phyloP scores from a whole-genome alignment of 2,329 filamentous ascomycete species.

The Sclerotinia sclerotiorum region DNA sequence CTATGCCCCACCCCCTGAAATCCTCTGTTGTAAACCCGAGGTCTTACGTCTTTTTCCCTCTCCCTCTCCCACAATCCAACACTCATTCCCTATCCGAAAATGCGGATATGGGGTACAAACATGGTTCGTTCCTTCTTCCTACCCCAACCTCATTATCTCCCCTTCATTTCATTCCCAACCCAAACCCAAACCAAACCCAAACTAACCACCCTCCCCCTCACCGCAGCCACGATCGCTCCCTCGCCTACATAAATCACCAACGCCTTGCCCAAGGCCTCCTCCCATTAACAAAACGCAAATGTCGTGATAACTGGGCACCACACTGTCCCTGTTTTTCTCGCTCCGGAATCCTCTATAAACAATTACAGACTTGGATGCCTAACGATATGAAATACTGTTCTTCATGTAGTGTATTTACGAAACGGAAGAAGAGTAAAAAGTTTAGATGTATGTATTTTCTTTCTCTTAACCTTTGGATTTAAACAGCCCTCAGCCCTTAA shows the following conservation, averaged over 20 bases:
- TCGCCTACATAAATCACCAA: background rate
- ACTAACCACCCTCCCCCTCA: background rate
- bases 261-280: background rate
- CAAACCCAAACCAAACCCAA: no score
- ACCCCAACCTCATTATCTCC: background rate
- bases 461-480: background rate
- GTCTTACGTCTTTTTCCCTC: background rate
- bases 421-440: constrained; percentile 31
- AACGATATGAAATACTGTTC: constrained; percentile 33
- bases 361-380: constrained; percentile 34
- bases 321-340: constrained; percentile 15
- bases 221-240: background rate
- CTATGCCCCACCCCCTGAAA: constrained; percentile 17
- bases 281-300: background rate
- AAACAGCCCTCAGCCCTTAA: background rate
- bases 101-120: background rate
- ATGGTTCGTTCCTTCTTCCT: background rate
- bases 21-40: constrained; percentile 22
- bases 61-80: background rate
- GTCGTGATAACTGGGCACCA: no score
- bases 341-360: constrained; percentile 22
- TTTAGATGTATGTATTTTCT: constrained; percentile 29
- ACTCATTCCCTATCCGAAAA: background rate
- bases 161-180: no score
- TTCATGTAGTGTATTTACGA: constrained; percentile 32